These are phyloP conservation scores for Aureobasidium melanogenum DNA, from an alignment of 2,329 filamentous ascomycete genomes.

Conservation along the genomic window DNA sequence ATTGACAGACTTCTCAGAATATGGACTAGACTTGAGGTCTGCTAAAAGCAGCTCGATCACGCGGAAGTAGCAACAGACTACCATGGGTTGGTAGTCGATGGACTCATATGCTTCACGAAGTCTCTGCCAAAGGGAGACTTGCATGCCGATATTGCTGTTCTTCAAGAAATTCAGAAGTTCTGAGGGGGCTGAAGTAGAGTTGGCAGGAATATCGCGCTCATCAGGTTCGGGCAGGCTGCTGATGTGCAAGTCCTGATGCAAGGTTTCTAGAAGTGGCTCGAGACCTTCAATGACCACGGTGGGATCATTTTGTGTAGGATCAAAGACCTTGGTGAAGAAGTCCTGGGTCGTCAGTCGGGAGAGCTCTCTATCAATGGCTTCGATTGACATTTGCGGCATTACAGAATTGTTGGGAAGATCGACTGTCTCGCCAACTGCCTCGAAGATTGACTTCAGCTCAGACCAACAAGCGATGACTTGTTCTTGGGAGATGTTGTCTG, in stretches of 20 bases:
- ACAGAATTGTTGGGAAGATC: slow-evolving; percentile 73
- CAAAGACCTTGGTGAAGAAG: slow-evolving; percentile 86
- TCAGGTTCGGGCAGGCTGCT: background rate
- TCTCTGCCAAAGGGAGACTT: slow-evolving; percentile 81
- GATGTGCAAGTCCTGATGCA: slow-evolving; percentile 30
- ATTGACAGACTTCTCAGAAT: slow-evolving; percentile 46
- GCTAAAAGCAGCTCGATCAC: slow-evolving; percentile 75
- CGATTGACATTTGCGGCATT: slow-evolving; percentile 76
- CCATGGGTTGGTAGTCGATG: slow-evolving; percentile 79
- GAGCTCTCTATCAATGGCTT: slow-evolving; percentile 82
- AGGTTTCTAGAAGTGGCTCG: slow-evolving; percentile 76
- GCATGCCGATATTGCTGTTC: slow-evolving; percentile 70
- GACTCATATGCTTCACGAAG: slow-evolving; percentile 81
- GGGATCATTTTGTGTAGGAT: slow-evolving; percentile 70
- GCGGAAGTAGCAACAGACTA: slow-evolving; percentile 77
- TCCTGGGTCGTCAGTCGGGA: slow-evolving; percentile 92
- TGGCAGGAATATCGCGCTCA: background rate
- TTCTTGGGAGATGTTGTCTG: slow-evolving; percentile 47
- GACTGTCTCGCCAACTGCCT: slow-evolving; percentile 41
- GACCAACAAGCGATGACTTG: slow-evolving; percentile 54
- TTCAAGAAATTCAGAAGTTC: slow-evolving; percentile 82
- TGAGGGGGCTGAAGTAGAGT: slow-evolving; percentile 34
- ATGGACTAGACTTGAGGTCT: slow-evolving; percentile 55
- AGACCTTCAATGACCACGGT: slow-evolving; percentile 81
- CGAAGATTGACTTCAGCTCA: slow-evolving; percentile 50